Percentiles rank a stretch among this genome's conserved stretches.
phyloP scores from a whole-genome alignment of 2,329 filamentous ascomycete genomes.

The Dothideomycetes sp. region DNA sequence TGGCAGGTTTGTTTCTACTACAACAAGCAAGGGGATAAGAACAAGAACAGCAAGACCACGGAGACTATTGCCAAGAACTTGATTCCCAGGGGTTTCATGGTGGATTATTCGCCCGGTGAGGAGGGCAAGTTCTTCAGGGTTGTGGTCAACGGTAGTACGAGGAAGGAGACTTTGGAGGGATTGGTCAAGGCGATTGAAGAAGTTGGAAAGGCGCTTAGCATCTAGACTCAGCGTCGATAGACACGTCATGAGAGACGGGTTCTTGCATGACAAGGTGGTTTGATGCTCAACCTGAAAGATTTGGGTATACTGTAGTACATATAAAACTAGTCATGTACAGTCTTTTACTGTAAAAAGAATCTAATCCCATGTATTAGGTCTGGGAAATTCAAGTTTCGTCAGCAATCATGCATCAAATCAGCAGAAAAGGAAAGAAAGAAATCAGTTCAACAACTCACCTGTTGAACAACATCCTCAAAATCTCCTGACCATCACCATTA shows the following conservation, averaged over 20 bases:
- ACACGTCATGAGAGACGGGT: too few relatives aligned
- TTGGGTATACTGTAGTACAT: too few relatives aligned
- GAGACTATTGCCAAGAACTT: slow-evolving; percentile 46
- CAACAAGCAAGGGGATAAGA: slow-evolving; percentile 36
- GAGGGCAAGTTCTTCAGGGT: slow-evolving; percentile 59
- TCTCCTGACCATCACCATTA: slow-evolving; percentile 21
- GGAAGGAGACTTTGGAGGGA: slow-evolving; percentile 51
- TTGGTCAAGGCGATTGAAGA: slow-evolving; percentile 51
- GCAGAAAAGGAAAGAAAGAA: too few relatives aligned
- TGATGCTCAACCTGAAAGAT: too few relatives aligned
- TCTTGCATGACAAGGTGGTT: too few relatives aligned
- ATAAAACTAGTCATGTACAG: too few relatives aligned
- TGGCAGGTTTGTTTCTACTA: slow-evolving; percentile 95
- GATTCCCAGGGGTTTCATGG: slow-evolving; percentile 56
- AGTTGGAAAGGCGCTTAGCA: slow-evolving; percentile 24
- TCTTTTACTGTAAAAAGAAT: too few relatives aligned
- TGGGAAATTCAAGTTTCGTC: too few relatives aligned
- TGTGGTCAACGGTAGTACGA: slow-evolving; percentile 56
- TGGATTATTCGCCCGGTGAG: slow-evolving; percentile 56
- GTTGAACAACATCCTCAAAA: slow-evolving; percentile 27
- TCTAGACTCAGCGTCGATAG: too few relatives aligned
- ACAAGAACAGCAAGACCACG: slow-evolving; percentile 48
- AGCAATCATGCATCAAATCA: too few relatives aligned
- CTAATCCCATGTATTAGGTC: too few relatives aligned
- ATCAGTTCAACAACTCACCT: too few relatives aligned